Evolutionary conservation across 164 flowering plant species (phyloP).

Genomic region (Warburgia ugandensis): DNA sequence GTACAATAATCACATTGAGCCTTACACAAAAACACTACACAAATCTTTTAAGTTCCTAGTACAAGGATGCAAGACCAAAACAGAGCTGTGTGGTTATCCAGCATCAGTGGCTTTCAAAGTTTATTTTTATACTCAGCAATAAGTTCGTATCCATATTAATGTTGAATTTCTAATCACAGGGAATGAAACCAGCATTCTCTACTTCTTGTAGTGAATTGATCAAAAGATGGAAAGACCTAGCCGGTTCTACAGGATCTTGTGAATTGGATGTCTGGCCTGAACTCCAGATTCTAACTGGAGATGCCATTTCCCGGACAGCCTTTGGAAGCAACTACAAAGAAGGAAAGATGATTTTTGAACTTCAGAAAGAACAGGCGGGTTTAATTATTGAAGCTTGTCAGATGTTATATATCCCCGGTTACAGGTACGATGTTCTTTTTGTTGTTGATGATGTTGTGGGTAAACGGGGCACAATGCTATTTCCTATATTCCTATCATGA

Average conservation of each 20-base stretch:
- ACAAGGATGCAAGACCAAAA: too few relatives aligned
- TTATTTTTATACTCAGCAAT: too few relatives aligned
- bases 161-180: slow-evolving; percentile 7
- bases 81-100: too few relatives aligned
- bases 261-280: slow-evolving; percentile 21
- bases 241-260: slow-evolving; percentile 5
- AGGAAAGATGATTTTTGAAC: slow-evolving; percentile 16
- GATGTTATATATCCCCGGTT: slow-evolving; percentile 26
- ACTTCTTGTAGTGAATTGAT: slow-evolving; percentile 11
- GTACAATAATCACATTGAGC: too few relatives aligned
- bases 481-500: too few relatives aligned
- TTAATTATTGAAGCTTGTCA: slow-evolving; percentile 4
- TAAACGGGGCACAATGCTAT: too few relatives aligned
- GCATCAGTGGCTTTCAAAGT: too few relatives aligned
- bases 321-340: slow-evolving; percentile 22
- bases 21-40: too few relatives aligned
- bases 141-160: too few relatives aligned
- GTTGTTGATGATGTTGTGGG: too few relatives aligned
- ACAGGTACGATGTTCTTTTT: too few relatives aligned
- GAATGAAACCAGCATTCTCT: slow-evolving; percentile 20
- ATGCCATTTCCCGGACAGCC: slow-evolving; percentile 17
- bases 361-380: slow-evolving; percentile 20
- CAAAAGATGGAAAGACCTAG: slow-evolving; percentile 15
- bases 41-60: too few relatives aligned
- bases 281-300: slow-evolving; percentile 11